These are phyloP conservation scores for Oryza meyeriana DNA, from an alignment of 176 grass and related monocot genomes.

Conservation along the genomic window DNA sequence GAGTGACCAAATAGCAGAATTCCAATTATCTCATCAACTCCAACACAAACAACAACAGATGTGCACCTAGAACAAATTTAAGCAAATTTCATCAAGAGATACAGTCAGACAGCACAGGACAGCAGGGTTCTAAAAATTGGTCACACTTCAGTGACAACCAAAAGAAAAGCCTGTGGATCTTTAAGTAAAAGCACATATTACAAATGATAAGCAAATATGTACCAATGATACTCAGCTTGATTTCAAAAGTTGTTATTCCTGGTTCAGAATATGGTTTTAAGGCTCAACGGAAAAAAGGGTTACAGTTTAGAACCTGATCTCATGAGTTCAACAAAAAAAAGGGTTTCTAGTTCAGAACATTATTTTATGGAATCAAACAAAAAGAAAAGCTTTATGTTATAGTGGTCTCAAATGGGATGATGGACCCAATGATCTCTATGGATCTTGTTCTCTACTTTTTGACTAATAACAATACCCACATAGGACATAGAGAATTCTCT, in stretches of 20 bases:
- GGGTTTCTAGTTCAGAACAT: neutral
- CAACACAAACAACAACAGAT: neutral
- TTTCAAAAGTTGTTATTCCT: neutral
- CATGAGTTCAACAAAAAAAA: neutral
- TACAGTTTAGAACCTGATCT: neutral
- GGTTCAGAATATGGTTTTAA: neutral
- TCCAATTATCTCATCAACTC: neutral
- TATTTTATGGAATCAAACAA: neutral
- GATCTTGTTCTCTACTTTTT: neutral
- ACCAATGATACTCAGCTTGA: neutral
- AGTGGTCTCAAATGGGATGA: neutral
- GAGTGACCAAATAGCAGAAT: neutral
- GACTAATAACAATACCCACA: neutral
- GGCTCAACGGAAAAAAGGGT: neutral
- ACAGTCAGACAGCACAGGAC: neutral
- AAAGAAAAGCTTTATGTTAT: neutral
- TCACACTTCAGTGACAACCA: neutral
- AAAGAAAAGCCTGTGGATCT: constrained; percentile 3
- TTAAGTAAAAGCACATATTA: neutral
- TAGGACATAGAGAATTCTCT: neutral
- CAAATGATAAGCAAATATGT: neutral
- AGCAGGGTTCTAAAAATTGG: neutral
- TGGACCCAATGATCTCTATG: neutral
- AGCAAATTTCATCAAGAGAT: neutral
- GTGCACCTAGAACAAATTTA: neutral